A percentile compares a stretch with the other conserved stretches of the same genome.
Conservation (phyloP, 805 yeast species). For the Kazachstania taianensis region DNA sequence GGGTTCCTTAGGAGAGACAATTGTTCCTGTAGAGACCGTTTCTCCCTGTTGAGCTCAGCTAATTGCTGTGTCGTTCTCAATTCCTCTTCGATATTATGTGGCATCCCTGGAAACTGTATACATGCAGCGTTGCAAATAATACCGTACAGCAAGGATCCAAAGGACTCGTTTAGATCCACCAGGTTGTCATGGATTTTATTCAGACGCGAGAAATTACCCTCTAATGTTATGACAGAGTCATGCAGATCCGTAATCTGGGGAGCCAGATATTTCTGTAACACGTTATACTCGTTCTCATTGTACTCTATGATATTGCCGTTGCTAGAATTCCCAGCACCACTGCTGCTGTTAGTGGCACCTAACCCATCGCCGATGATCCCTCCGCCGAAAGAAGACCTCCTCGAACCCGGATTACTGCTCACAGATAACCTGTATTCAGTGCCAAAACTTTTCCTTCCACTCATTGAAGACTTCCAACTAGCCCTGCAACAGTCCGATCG, state of each 20-base stretch:
- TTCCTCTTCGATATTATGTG: slow-evolving; percentile 22
- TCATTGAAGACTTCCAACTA: no score
- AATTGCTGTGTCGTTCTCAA: slow-evolving; percentile 14
- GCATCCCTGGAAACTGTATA: slow-evolving; percentile 46
- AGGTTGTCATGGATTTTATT: slow-evolving; percentile 53
- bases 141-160: slow-evolving; percentile 70
- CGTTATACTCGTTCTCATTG: slow-evolving; percentile 4
- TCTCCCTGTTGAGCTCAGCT: slow-evolving; percentile 15
- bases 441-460: slow-evolving; percentile 2
- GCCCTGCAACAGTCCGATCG: no score
- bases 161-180: slow-evolving; percentile 62
- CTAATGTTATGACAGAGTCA: slow-evolving; percentile 46
- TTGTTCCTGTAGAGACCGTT: slow-evolving; percentile 9
- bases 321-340: no score
- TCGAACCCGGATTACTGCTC: slow-evolving; percentile 28
- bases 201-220: slow-evolving; percentile 46
- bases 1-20: slow-evolving; percentile 3
- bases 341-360: slow-evolving; percentile 4
- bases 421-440: slow-evolving; percentile 34
- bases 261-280: slow-evolving; percentile 29
- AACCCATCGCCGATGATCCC: slow-evolving; percentile 5
- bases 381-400: slow-evolving; percentile 25
- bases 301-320: slow-evolving; percentile 5
- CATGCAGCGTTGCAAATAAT: slow-evolving; percentile 82
- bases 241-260: slow-evolving; percentile 37